Evolutionary conservation across 305 asterid genomes (phyloP), one percentile per base, ranked within the genome.

Genomic region (Stenogyne calaminthoides): DNA sequence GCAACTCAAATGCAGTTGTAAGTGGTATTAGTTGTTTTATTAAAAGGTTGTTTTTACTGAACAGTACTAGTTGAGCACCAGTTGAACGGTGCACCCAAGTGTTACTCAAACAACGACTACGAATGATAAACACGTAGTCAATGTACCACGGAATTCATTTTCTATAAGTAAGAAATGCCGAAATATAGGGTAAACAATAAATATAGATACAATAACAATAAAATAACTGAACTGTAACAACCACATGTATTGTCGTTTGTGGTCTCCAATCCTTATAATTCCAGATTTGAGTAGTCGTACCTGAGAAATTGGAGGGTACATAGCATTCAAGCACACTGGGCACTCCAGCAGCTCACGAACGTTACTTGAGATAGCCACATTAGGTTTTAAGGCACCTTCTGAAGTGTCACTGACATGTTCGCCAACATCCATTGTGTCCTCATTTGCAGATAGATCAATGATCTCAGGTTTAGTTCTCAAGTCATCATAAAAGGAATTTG

Each of bases 301-400:
- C 95, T 90, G 95, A 76, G 83, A 84, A 49, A 88, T 90, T 32
- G 96, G 95, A 51, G 96, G 96, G 67, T 88, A 90, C 96, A 88
- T 88, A 54, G 95, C 88, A 80, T 87, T 88, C 80, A 88, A 84
- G 90, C 96, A 90, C 39, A 88, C 95, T 9, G 96, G 96, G 69
- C 95, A 90, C 73, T 90, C 96, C 82, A 88, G 81, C 37, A 90
- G 83, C 54, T 90, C 96, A 44, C 92, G 89, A 39, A 90, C 90
- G 68, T 82, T 90, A 75, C 84, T 84, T 37, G 90, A 80, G 80
- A 84, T 86, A 25, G 86, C 74, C 42, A 71, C 75, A 78, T 80
- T 88, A 77, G 92, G 84, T 76, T 90, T 88, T 60, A 65, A 18
- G 39, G 76, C 79, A 78, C 71, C 82, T 64, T 81, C 85, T 57